Percentiles rank a stretch among this genome's conserved stretches.
Evolutionary conservation across 306 rosid species (phyloP).

Genomic region (Castanea sativa): DNA sequence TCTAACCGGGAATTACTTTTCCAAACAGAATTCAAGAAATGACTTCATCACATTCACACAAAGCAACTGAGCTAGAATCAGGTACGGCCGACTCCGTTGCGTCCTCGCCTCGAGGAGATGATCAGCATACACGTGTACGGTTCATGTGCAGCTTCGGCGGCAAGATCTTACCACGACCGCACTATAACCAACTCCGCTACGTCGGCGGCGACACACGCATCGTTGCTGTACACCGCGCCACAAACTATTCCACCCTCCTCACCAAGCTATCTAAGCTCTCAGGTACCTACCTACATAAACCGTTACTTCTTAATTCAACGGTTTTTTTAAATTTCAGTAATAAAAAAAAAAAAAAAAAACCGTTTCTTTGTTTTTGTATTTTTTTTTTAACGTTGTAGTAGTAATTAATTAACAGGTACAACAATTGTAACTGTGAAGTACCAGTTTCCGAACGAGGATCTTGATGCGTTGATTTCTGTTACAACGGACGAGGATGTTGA

Average conservation of each 20-base stretch:
- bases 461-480: conserved; percentile 87
- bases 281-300: conserved; percentile 25
- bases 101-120: conserved; percentile 66
- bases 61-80: conserved; percentile 48
- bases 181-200: conserved; percentile 90
- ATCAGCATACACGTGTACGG: conserved; percentile 52
- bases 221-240: conserved; percentile 65
- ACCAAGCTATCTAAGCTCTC: conserved; percentile 78
- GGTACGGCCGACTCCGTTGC: conserved; percentile 58
- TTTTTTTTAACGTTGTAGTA: not conserved
- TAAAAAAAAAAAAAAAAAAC: no score
- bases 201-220: conserved; percentile 97
- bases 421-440: conserved; percentile 65
- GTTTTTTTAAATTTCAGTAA: no score
- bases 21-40: conserved; percentile 14
- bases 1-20: no score
- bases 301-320: no score
- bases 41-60: conserved; percentile 49
- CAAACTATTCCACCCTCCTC: conserved; percentile 62
- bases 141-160: conserved; percentile 99
- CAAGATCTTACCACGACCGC: conserved; percentile 82
- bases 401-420: conserved; percentile 41
- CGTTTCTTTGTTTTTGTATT: not conserved
- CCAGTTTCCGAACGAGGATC: conserved; percentile 96
- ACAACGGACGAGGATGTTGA: conserved; percentile 93